phyloP scores from a whole-genome alignment of 768 basidiomycete genomes.

The Boletus edulis region DNA sequence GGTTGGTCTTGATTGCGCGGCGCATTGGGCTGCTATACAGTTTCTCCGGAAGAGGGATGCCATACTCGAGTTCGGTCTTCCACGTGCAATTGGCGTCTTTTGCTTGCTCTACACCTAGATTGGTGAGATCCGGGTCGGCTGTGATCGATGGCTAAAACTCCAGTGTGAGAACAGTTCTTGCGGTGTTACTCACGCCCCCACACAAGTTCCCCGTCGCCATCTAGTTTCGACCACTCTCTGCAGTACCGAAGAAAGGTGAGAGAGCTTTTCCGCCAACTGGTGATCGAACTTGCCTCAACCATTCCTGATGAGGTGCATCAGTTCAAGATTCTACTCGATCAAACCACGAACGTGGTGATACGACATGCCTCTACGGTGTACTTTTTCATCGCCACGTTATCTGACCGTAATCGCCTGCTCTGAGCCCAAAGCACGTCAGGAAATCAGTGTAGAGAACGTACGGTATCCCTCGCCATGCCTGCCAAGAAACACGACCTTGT shows the following conservation, averaged over 20 bases:
- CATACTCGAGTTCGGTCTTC: conserved; percentile 40
- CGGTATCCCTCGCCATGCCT: conserved; percentile 76
- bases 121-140: conserved; percentile 70
- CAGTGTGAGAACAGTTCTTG: neutral
- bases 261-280: neutral
- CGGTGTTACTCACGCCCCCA: conserved; percentile 66
- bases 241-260: neutral
- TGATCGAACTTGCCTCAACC: conserved; percentile 51
- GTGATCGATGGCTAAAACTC: neutral
- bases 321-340: neutral
- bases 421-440: conserved; percentile 19
- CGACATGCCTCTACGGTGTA: conserved; percentile 49
- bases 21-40: conserved; percentile 64
- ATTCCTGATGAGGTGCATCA: conserved; percentile 36
- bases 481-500: conserved; percentile 64
- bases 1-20: conserved; percentile 57
- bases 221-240: conserved; percentile 54
- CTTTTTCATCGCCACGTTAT: conserved; percentile 67
- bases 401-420: conserved; percentile 49
- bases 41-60: conserved; percentile 50
- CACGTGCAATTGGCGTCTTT: conserved; percentile 42
- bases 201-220: conserved; percentile 60
- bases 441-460: conserved; percentile 33
- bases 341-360: neutral
- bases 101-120: conserved; percentile 57